Evolutionary conservation across 2,329 filamentous ascomycete species (phyloP), one percentile per base, ranked within the genome.

Genomic region (Torrubiellomyces zombiae): DNA sequence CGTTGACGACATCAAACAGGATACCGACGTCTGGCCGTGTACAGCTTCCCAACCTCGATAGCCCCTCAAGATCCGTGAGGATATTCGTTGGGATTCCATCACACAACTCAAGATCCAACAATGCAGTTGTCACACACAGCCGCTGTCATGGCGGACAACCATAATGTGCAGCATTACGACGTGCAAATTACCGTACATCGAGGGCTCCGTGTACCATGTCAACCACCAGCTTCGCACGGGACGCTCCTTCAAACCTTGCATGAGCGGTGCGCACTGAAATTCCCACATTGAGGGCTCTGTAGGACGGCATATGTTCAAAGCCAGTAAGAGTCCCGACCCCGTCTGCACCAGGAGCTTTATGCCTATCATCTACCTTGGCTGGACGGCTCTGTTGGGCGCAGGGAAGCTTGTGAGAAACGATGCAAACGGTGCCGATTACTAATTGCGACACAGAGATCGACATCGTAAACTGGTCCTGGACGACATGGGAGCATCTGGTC

Each of bases 181-280:
- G 20, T 31, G 16, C 26, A 33, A 23, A 35, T 35, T 13, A 20
- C 33, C 18, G 29, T 35, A 18, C 29, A 27, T 15, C 33, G 33
- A 4, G 33, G 33, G 6, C n/a, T n/a, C n/a, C n/a, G n/a, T n/a
- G n/a, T n/a, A n/a, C n/a, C n/a, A n/a, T n/a, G n/a, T n/a, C n/a
- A n/a, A n/a, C n/a, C 23, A 25, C 20, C 24, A 35, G 27, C 31
- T 31, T 9, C 33, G 32, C 17, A 25, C 28, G 3, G 31, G 33
- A 7, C 27, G 33, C 5, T 28, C 30, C 18, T 30, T 35, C 6
- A 13, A 25, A 13, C 30, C 30, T 10, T 23, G 24, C 10, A 26
- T 29, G 14, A 16, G 23, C 20, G 32, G 30, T 9, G 14, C 22
- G 7, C 26, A 32, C 14, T 30, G 24, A 18, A 33, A 31, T 18